Evolutionary conservation across 257 asterid species (phyloP).

Genomic region (Solanum ossicruentum): DNA sequence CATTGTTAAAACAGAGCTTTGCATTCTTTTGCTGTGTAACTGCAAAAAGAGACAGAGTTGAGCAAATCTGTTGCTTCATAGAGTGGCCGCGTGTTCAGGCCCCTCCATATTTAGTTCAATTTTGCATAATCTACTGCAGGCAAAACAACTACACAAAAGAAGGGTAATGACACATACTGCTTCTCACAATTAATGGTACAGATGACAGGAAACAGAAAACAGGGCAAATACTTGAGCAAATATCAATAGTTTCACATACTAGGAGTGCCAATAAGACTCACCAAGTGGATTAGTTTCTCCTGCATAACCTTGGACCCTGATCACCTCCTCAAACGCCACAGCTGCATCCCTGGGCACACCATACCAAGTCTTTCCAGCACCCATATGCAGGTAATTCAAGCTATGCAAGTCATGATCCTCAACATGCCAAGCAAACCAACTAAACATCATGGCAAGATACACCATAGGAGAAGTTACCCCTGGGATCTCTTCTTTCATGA

Average conservation of each 20-base stretch:
- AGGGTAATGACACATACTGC: background rate
- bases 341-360: slow-evolving; percentile 97
- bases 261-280: slow-evolving; percentile 12
- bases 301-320: slow-evolving; percentile 86
- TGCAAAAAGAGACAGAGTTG: background rate
- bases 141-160: background rate
- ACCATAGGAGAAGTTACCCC: slow-evolving; percentile 99
- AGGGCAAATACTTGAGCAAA: background rate
- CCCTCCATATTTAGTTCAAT: background rate
- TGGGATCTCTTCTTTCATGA: slow-evolving; percentile 97
- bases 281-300: slow-evolving; percentile 98
- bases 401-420: slow-evolving; percentile 99
- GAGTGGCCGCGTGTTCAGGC: background rate
- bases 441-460: slow-evolving; percentile 96
- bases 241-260: background rate
- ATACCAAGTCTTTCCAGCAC: slow-evolving; percentile 94
- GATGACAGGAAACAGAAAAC: background rate
- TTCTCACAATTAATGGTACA: background rate
- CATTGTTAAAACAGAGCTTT: background rate
- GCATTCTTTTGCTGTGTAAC: background rate
- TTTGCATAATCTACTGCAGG: background rate
- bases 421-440: slow-evolving; percentile 99
- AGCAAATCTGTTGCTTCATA: background rate
- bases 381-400: slow-evolving; percentile 85
- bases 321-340: slow-evolving; percentile 89